Evolutionary conservation across 1,284 basidiomycete genomes (phyloP), one percentile per base, ranked within the genome.

Genomic region (Exobasidium cylindrosporum): DNA sequence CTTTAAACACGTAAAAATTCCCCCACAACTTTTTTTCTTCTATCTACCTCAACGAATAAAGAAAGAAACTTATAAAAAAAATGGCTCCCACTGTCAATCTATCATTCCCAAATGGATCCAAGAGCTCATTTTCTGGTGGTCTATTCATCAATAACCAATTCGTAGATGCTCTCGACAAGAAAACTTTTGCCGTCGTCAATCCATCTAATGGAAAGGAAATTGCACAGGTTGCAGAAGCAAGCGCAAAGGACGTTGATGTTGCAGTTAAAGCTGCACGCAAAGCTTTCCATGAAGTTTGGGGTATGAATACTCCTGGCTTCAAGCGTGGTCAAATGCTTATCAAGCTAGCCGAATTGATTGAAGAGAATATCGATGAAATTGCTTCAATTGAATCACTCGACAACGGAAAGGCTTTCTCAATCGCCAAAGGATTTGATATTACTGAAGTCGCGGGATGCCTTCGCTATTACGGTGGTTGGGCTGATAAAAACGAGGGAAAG

Each of bases 401-500:
- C 82, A 89, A 89, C 78, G 86, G 82, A 58, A 93, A 93, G 83
- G 88, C 92, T 0, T 93, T 88, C 81, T 70, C 76, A 13, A 88
- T 87, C 83, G 68, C 70, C 44, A 85, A 84, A 69, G 83, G 78
- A 53, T 87, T 85, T 57, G 94, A 97, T 79, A 84, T 92, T 7
- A 70, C 82, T 35, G 84, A 84, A 68, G 82, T 87, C n/a, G 90
- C 92, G 64, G 84, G 82, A 50, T 80, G 77, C 74, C 62, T 82
- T 28, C 73, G 79, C 68, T 95, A 95, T 77, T 86, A 86, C 80
- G 86, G 90, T 35, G 79, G 81, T 57, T 81, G 80, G 80, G 79
- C 74, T 24, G 92, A 96, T 84, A 96, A 95, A 85, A 85, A 92
- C 70, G 83, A 85, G 56, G 92, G 93, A 23, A 86, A 91, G 80